Evolutionary conservation across 192 early-diverging fungal species (phyloP), one percentile per base, ranked within the genome.

Genomic region (Helicostylum pulchrum): DNA sequence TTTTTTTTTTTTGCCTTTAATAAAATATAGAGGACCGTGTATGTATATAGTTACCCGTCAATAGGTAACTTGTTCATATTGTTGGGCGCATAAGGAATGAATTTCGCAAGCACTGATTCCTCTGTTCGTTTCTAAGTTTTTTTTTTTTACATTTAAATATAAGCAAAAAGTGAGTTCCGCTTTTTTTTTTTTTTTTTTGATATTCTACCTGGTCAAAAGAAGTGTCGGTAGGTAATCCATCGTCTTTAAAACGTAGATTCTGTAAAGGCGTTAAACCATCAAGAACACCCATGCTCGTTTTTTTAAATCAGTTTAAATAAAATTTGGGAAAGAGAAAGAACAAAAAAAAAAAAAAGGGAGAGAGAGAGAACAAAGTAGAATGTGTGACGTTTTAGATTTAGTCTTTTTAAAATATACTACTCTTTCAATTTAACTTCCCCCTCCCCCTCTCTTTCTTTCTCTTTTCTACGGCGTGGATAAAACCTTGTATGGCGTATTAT

Each of bases 151-250:
- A 66, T 60, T 12, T 71, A 67, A n/a, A n/a, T n/a, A n/a, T n/a
- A n/a, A n/a, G n/a, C n/a, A 32, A n/a, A 21, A 67, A 9, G 3
- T 14, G 31, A 17, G 26, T 26, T n/a, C n/a, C n/a, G 26, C 6
- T 30, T 42, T 17, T 26, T 39, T 50, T 53, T n/a, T n/a, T n/a
- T n/a, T n/a, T n/a, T n/a, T n/a, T n/a, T n/a, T n/a, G n/a, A n/a
- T n/a, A n/a, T n/a, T n/a, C n/a, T 49, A 75, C 79, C 76, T 90
- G 88, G 10, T 73, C 52, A 19, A 80, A 71, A 0, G 87, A 90
- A 0, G 88, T 80, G 4, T 83, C 78, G 14, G 87, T 84, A 10
- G 79, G 77, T 8, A 79, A 61, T 26, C 68, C 80, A 66, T 90
- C 88, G 66, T 83, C 80, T 4, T 75, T 67, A 56, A 62, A 72